Base-by-base conservation (phyloP, 2,329 filamentous ascomycete species). In the Penicillium sp. region DNA sequence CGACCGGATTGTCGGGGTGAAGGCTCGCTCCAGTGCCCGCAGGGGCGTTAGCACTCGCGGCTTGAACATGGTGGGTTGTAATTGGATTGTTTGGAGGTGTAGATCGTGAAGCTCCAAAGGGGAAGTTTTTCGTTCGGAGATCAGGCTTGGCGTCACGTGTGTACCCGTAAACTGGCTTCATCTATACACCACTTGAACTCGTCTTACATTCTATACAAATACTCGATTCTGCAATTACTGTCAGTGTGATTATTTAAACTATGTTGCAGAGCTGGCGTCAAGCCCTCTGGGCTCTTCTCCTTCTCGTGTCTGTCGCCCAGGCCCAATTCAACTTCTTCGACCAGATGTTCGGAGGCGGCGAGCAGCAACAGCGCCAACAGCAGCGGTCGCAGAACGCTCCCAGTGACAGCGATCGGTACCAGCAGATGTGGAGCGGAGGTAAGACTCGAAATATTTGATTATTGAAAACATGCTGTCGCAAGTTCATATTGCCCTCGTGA, bases 291-390 rank as follows among this genome's bases (percentile, higher is more conserved):
- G 69, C 71, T 56, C 72, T 91, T 17, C 78, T 89, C 49, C 74
- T 91, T 29, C 71, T 90, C 58, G 77, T 84, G 61, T 76, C 85
- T 33, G 68, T 79, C 17, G 86, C 82, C 4, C 79, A 83, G 57
- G 91, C 91, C 12, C 93, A 97, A 77, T 97, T 97, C 75, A 89
- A 91, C 72, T 96, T 99, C 84, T 99, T 97, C 78, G 93, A 97
- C 74, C 91, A 97, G 69, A 96, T 97, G 91, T 97, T 99, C 75
- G 83, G 86, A 67, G 85, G 85, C 65, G 81, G 82, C 59, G 77
- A 78, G 61, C 80, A 84, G 57, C 83, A 86, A 64, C 76, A 83
- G 48, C 74, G 79, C 23, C 79, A 82, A 42, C 81, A 83, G 43
- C 80, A 82, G 45, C 83, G 85, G 55, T 82, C 87, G 65, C 85